phyloP scores from a whole-genome alignment of 2,329 filamentous ascomycete species.

The Neofusicoccum kwambonambiense region DNA sequence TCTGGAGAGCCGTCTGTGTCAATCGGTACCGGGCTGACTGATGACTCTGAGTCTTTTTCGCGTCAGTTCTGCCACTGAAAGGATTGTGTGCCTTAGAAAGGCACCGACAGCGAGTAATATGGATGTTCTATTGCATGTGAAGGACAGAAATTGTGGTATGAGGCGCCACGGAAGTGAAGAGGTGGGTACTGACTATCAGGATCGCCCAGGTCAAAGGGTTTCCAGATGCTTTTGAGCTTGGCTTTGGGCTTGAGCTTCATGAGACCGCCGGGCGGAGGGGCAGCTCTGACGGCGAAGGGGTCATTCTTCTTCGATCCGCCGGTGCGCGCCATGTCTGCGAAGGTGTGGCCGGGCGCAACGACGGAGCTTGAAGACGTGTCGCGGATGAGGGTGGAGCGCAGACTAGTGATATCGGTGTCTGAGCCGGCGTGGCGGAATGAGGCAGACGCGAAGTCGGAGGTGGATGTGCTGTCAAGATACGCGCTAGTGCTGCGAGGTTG shows the following conservation, averaged over 20 bases:
- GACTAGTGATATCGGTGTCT: constrained; percentile 5
- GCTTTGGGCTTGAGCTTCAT: constrained; percentile 25
- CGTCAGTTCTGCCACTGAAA: not conserved
- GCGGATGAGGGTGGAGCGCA: constrained; percentile 5
- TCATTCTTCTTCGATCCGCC: constrained; percentile 21
- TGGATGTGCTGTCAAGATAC: not conserved
- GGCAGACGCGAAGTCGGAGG: not conserved
- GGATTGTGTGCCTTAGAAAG: too few relatives aligned
- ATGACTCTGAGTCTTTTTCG: not conserved
- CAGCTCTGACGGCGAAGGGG: not conserved
- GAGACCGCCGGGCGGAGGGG: constrained; percentile 22
- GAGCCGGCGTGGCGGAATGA: constrained; percentile 7
- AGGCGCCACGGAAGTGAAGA: not conserved
- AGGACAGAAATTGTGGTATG: not conserved
- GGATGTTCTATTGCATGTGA: not conserved
- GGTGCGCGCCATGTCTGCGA: constrained; percentile 33
- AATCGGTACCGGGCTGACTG: not conserved
- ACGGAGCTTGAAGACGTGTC: constrained; percentile 2
- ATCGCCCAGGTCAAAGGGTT: constrained; percentile 25
- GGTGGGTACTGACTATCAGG: constrained; percentile 17
- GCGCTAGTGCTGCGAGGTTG: not conserved
- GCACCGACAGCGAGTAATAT: too few relatives aligned
- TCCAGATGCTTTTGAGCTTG: constrained; percentile 24
- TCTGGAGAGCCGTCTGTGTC: not conserved
- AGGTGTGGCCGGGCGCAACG: constrained; percentile 22